Conservation (phyloP, 768 basidiomycete species). For the Cantharellus anzutake region DNA sequence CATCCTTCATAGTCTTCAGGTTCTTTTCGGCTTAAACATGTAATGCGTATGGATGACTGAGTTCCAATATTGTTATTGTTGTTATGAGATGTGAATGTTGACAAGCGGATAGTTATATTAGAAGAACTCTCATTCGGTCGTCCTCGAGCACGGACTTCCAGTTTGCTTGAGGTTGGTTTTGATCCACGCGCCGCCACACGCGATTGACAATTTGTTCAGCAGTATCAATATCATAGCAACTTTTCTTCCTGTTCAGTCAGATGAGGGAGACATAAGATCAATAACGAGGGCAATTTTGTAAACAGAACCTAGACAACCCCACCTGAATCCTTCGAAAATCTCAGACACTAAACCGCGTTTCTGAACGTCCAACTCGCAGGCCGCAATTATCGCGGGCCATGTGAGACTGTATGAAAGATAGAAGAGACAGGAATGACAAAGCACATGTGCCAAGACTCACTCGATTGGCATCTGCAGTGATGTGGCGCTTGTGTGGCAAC, state of each 20-base stretch:
- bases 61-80: too few relatives aligned
- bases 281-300: neutral
- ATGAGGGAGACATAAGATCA: neutral
- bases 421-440: neutral
- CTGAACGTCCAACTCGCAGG: conserved; percentile 8
- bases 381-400: conserved; percentile 19
- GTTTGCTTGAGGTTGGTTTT: conserved; percentile 7
- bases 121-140: conserved; percentile 9
- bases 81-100: too few relatives aligned
- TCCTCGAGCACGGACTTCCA: conserved; percentile 11
- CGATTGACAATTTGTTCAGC: conserved; percentile 17
- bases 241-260: conserved; percentile 11
- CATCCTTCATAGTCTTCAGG: too few relatives aligned
- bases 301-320: neutral
- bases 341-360: conserved; percentile 6
- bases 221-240: conserved; percentile 23
- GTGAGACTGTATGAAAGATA: conserved; percentile 11
- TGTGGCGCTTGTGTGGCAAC: conserved; percentile 17
- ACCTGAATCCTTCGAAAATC: conserved; percentile 18
- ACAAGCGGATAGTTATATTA: too few relatives aligned
- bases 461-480: conserved; percentile 16
- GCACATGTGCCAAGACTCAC: conserved; percentile 13
- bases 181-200: conserved; percentile 11
- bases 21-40: too few relatives aligned
- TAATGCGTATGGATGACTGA: too few relatives aligned